phyloP scores from a whole-genome alignment of 768 basidiomycete genomes.

The Tephrocybe rancida region DNA sequence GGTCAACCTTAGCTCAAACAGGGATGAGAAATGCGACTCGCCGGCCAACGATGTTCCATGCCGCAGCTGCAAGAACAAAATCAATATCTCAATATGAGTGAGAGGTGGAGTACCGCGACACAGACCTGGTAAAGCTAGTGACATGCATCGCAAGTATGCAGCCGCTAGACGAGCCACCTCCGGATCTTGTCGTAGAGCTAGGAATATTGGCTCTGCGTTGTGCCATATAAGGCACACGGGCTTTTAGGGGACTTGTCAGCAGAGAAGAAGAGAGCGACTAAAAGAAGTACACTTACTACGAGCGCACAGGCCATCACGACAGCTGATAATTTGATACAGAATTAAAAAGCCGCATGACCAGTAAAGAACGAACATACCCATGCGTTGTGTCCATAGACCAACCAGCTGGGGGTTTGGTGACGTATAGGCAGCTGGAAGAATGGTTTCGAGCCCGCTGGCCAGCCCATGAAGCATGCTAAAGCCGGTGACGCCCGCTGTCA shows the following conservation, averaged over 20 bases:
- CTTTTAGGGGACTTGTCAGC: neutral
- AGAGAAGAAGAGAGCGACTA: neutral
- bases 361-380: slow-evolving; percentile 30
- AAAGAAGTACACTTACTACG: neutral
- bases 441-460: slow-evolving; percentile 66
- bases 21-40: neutral
- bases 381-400: slow-evolving; percentile 73
- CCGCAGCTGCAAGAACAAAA: neutral
- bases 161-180: slow-evolving; percentile 5
- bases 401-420: slow-evolving; percentile 35
- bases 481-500: slow-evolving; percentile 43
- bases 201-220: slow-evolving; percentile 2
- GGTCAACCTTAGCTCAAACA: neutral
- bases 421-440: slow-evolving; percentile 78
- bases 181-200: slow-evolving; percentile 7
- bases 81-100: too few relatives aligned
- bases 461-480: slow-evolving; percentile 54
- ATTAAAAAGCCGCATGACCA: neutral
- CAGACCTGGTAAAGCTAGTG: slow-evolving; percentile 3
- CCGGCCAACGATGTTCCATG: slow-evolving; percentile 4
- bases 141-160: slow-evolving; percentile 6
- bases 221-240: slow-evolving; percentile 1
- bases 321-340: neutral
- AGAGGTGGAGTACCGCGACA: neutral
- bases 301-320: neutral